These are phyloP conservation scores for Flagelloscypha sp. DNA, from an alignment of 768 basidiomycete genomes.

Conservation along the genomic window DNA sequence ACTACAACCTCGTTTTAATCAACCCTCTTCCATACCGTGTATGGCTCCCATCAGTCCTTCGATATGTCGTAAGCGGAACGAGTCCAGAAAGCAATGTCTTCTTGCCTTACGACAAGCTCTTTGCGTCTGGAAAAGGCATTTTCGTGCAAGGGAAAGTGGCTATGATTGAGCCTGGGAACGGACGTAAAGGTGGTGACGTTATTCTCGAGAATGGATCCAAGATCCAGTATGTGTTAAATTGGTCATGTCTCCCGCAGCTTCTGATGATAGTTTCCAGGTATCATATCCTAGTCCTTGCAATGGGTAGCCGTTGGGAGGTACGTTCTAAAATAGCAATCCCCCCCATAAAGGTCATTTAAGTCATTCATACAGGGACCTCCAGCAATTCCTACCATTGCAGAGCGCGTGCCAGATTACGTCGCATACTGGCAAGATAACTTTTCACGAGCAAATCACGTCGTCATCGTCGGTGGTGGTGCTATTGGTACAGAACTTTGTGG, in stretches of 20 bases:
- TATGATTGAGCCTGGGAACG: slow-evolving; percentile 18
- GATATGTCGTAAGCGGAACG: slow-evolving; percentile 39
- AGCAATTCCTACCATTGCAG: too few species aligned
- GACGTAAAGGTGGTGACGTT: slow-evolving; percentile 30
- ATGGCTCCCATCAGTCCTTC: slow-evolving; percentile 41
- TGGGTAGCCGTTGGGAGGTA: too few species aligned
- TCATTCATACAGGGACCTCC: too few species aligned
- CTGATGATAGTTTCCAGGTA: too few species aligned
- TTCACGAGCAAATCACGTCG: slow-evolving; percentile 13
- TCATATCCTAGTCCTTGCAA: too few species aligned
- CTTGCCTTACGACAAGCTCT: slow-evolving; percentile 45
- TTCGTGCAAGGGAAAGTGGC: slow-evolving; percentile 28
- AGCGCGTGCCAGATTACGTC: slow-evolving; percentile 9
- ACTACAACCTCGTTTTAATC: slow-evolving; percentile 48
- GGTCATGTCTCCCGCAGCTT: too few species aligned
- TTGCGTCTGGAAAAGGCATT: slow-evolving; percentile 32
- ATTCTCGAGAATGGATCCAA: slow-evolving; percentile 35
- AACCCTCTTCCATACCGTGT: slow-evolving; percentile 42
- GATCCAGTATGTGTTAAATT: slow-evolving; percentile 39
- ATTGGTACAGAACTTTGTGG: slow-evolving; percentile 22
- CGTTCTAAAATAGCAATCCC: too few species aligned
- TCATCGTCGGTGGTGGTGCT: slow-evolving; percentile 26
- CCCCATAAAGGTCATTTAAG: too few species aligned
- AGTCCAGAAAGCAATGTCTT: slow-evolving; percentile 38
- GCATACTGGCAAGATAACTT: neutral